Evolutionary conservation across 768 basidiomycete species (phyloP).

Genomic region (Macrocybe gigantea): DNA sequence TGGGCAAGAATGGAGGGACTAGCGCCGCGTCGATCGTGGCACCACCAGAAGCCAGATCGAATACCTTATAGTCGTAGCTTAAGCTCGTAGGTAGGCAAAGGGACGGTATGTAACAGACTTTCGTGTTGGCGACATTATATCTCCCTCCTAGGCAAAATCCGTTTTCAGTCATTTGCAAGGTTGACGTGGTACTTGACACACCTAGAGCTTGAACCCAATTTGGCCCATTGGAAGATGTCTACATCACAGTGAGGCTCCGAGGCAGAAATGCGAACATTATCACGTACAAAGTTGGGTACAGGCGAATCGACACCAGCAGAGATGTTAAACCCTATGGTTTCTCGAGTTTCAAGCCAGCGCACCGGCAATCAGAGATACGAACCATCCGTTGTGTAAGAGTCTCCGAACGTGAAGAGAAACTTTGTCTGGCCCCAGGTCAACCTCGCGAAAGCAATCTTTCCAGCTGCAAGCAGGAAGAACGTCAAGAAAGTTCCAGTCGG

Average conservation of each 20-base stretch:
- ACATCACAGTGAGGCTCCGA: background rate
- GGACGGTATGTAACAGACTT: constrained; percentile 22
- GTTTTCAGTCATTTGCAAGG: no score
- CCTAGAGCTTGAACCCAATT: constrained; percentile 57
- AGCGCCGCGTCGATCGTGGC: constrained; percentile 53
- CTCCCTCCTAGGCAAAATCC: constrained; percentile 28
- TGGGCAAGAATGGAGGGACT: constrained; percentile 42
- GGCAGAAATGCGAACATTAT: background rate
- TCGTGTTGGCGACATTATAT: constrained; percentile 50
- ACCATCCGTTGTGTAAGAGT: constrained; percentile 54
- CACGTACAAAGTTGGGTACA: constrained; percentile 43
- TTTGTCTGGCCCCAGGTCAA: constrained; percentile 49
- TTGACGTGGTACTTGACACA: constrained; percentile 9
- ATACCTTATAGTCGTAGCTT: constrained; percentile 18
- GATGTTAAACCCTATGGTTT: constrained; percentile 44
- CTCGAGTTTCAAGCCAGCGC: background rate
- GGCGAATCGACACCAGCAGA: constrained; percentile 49
- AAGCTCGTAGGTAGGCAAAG: background rate
- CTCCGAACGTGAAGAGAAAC: constrained; percentile 57
- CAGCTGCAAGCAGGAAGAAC: background rate
- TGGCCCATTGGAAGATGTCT: constrained; percentile 58
- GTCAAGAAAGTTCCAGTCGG: constrained; percentile 4
- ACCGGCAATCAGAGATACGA: background rate
- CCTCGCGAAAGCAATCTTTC: constrained; percentile 13
- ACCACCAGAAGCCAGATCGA: constrained; percentile 52